Percentiles rank a stretch among this genome's conserved stretches.
Evolutionary conservation across 306 rosid genomes (phyloP).

Genomic region (Gynostemma pentaphyllum): DNA sequence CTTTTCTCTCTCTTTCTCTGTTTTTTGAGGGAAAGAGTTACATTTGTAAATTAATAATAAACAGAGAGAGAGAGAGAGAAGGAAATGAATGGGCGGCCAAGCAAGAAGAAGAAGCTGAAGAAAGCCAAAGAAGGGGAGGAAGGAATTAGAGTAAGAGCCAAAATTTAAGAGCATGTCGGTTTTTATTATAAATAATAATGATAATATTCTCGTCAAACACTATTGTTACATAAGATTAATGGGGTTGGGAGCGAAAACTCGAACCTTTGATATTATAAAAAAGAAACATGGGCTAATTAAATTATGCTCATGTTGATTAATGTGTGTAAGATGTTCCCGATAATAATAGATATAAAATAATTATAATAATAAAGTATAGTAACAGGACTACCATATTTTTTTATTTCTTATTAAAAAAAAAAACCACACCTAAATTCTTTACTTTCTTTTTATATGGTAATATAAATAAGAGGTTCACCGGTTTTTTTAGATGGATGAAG

Average conservation of each 20-base stretch:
- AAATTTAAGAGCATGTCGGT: conserved; percentile 33
- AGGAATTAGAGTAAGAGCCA: conserved; percentile 19
- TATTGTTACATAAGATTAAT: too few relatives aligned
- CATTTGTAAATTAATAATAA: not conserved
- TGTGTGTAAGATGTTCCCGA: too few relatives aligned
- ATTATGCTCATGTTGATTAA: too few relatives aligned
- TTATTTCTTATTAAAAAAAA: not conserved
- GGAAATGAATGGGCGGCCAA: conserved; percentile 10
- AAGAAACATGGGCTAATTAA: too few relatives aligned
- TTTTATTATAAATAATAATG: too few relatives aligned
- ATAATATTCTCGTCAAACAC: too few relatives aligned
- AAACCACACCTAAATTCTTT: not conserved
- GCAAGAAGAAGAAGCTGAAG: conserved; percentile 15
- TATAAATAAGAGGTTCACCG: not conserved
- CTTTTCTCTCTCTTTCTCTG: not conserved
- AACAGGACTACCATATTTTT: too few relatives aligned
- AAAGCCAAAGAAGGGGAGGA: conserved; percentile 17
- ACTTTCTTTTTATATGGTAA: not conserved
- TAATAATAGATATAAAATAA: too few relatives aligned
- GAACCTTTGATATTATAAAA: too few relatives aligned
- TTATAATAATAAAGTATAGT: too few relatives aligned
- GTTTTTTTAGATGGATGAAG: not conserved
- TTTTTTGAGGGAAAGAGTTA: not conserved
- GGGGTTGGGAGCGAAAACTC: too few relatives aligned
- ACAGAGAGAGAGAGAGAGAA: not conserved